Base-by-base conservation (phyloP, 2,329 filamentous ascomycete species). In the Colletotrichum liaoningense region DNA sequence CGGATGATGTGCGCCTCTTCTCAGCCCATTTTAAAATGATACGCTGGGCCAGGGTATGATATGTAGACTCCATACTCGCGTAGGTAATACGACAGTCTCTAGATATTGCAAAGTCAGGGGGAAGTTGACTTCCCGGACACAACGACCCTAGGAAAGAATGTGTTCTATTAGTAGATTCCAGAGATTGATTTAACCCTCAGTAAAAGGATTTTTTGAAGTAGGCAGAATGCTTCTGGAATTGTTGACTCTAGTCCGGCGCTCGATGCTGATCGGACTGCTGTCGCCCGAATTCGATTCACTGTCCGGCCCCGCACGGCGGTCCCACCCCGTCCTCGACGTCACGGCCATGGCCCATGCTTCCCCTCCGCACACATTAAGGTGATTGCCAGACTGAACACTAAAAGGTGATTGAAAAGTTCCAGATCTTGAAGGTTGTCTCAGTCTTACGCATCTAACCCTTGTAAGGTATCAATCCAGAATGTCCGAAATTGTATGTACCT, bases 51-150 rank as follows among this genome's bases (percentile, higher is more conserved):
- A 80, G 69, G 22, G 67, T 67, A 49, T 73, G 69, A 69, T 80
- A 80, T 22, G 76, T 77, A 38, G 75, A 57, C 30, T 80, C 78
- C 79, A 79, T 80, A 62, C 55, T 38, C 19, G 38, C 7, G 19
- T n/a, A 1, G 9, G 26, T 26, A 46, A 7, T 7, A 14, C 38
- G 16, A 14, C 16, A 46, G 38, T 46, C 38, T 46, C 6, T 46
- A 46, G 38, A 24, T 24, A 24, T 24, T 24, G 24, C 24, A 24
- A 24, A 24, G 24, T 24, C 24, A 24, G 24, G 24, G 24, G 24
- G 24, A 38, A 14, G 35, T 38, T 14, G 35, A 38, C 35, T 38
- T 5, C 35, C 14, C 22, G 54, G 52, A 26, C 26, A 26, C 26
- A 26, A 9, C 14, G 56, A 55, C 35, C 46, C 56, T 52, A 14